Conservation (phyloP, 2,329 filamentous ascomycete genomes). For the Ophiostoma australiae region DNA sequence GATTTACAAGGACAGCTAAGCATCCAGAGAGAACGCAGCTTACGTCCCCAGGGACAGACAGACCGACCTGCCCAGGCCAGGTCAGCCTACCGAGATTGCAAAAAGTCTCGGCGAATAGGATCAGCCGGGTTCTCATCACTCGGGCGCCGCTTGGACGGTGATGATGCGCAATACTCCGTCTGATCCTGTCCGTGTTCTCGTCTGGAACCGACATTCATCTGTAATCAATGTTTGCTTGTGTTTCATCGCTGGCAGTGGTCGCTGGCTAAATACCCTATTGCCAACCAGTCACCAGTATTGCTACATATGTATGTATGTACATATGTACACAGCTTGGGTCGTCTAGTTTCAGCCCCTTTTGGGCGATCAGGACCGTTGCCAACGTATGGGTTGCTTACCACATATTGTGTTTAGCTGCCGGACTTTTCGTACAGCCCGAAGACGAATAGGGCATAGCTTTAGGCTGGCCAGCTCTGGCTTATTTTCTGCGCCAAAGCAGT, state of each 20-base stretch:
- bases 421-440: slow-evolving; percentile 3
- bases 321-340: neutral
- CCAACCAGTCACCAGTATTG: too few relatives aligned
- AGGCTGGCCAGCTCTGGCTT: neutral
- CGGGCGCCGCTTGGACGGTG: neutral
- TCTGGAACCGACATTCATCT: neutral
- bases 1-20: neutral
- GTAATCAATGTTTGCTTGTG: neutral
- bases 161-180: neutral
- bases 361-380: neutral
- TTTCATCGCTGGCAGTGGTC: neutral
- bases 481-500: neutral
- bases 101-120: neutral
- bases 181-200: neutral
- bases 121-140: neutral
- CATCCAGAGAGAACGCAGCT: too few relatives aligned
- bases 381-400: too few relatives aligned
- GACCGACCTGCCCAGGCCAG: neutral
- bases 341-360: slow-evolving; percentile 1
- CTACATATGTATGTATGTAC: too few relatives aligned
- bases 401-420: neutral
- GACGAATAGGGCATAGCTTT: neutral
- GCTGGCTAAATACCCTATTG: neutral
- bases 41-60: too few relatives aligned
- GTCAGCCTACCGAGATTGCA: neutral